A percentile compares a stretch with the other conserved stretches of the same genome.
phyloP scores from a whole-genome alignment of 2,329 filamentous ascomycete genomes.

The Ascochyta koolunga region DNA sequence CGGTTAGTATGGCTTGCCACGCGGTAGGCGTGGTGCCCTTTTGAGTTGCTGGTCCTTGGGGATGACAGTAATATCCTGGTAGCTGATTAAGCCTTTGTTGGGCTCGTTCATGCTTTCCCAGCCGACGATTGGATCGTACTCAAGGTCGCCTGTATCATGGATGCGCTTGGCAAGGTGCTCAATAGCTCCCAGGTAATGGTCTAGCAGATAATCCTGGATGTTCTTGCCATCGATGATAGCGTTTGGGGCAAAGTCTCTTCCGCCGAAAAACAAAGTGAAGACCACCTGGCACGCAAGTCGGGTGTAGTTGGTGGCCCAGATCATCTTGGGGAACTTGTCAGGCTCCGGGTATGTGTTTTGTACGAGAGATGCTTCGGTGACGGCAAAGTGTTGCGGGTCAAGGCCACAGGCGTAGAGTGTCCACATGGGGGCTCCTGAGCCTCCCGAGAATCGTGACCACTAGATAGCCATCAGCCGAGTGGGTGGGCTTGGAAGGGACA shows the following conservation, averaged over 20 bases:
- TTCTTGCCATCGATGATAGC: constrained; percentile 94
- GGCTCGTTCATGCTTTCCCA: constrained; percentile 98
- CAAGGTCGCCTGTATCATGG: constrained; percentile 85
- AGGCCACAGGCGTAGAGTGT: constrained; percentile 93
- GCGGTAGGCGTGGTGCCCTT: constrained; percentile 93
- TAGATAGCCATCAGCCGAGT: constrained; percentile 38
- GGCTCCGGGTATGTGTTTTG: constrained; percentile 92
- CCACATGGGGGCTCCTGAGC: constrained; percentile 97
- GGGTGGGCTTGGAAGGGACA: neutral
- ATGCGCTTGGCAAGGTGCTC: constrained; percentile 83
- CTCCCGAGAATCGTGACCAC: constrained; percentile 95
- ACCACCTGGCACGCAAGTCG: constrained; percentile 86
- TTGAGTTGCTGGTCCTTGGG: constrained; percentile 88
- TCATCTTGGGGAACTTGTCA: constrained; percentile 93
- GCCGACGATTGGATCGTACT: constrained; percentile 85
- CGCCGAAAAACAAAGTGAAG: constrained; percentile 93
- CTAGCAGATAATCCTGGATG: constrained; percentile 93
- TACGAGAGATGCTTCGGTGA: constrained; percentile 89
- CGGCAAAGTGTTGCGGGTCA: constrained; percentile 82
- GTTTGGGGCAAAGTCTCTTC: constrained; percentile 90
- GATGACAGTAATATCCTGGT: constrained; percentile 78
- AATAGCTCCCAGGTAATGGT: constrained; percentile 81
- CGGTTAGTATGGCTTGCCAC: constrained; percentile 91
- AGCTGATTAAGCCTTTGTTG: constrained; percentile 84
- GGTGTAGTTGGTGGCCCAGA: constrained; percentile 97